Evolutionary conservation across 352 stramenopile genomes (phyloP), one percentile per base, ranked within the genome.

Genomic region (Pythium brachiatum): DNA sequence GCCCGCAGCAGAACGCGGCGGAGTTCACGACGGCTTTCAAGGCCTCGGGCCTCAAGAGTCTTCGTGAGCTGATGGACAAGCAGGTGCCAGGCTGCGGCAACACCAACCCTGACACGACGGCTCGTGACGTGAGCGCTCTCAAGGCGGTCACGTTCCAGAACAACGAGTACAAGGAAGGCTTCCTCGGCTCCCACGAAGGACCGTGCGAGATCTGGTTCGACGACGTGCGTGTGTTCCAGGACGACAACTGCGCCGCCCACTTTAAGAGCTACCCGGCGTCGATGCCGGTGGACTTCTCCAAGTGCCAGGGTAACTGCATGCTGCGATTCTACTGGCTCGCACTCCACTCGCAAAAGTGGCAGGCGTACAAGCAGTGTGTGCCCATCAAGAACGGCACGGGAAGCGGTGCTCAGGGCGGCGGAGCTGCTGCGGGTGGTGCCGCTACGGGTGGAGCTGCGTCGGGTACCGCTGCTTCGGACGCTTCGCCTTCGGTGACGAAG

Each of bases 211-310:
- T 63, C 25, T 73, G 69, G 69, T 57, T 76, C 26, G 60, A 68
- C 38, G 63, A 69, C 41, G 48, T 47, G 39, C 54, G 57, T 46
- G 66, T 76, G n/a, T 65, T 71, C 47, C 56, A 71, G 27, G 54
- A 76, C 54, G 57, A 76, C 48, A 66, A 87, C 53, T 89, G 80
- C 44, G 68, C 68, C 6, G 71, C 50, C 4, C 62, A 66, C 36
- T 85, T 76, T 52, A 67, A 64, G 50, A 51, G 55, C 20, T 72
- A 57, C 27, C 72, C 82, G n/a, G 80, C 80, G 5, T 60, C 50
- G 38, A 80, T 82, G 41, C 57, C 72, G 16, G 59, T 89, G 12
- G 69, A 86, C 60, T 89, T 78, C 66, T 79, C 71, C 71, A 44
- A 50, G 34, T 72, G 65, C 51, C 51, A 43, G 23, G 50, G 56